These are phyloP conservation scores for Athelia psychrophila DNA, from an alignment of 1,284 basidiomycete genomes.

Conservation along the genomic window DNA sequence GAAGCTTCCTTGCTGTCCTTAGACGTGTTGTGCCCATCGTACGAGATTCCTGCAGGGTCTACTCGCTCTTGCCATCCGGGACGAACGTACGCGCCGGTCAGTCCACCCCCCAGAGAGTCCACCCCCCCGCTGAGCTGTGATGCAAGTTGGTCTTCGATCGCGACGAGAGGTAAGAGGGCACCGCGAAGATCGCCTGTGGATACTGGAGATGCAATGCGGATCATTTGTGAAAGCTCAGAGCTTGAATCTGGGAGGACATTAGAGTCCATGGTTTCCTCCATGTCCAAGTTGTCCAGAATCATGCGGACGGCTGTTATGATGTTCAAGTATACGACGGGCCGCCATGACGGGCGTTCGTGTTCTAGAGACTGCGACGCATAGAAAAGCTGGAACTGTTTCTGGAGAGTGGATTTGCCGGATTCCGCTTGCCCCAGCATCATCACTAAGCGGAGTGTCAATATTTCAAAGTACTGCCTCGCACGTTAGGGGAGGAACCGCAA, in stretches of 20 bases:
- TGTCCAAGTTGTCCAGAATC: conserved; percentile 71
- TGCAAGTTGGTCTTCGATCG: conserved; percentile 65
- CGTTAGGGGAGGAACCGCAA: conserved; percentile 4
- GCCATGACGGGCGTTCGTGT: conserved; percentile 68
- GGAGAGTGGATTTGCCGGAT: conserved; percentile 74
- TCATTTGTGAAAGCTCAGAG: conserved; percentile 24
- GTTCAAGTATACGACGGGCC: conserved; percentile 78
- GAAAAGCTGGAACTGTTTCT: conserved; percentile 79
- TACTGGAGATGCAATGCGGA: conserved; percentile 23
- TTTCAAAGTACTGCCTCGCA: too few species aligned
- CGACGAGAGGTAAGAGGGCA: conserved; percentile 59
- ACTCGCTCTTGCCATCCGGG: conserved; percentile 64
- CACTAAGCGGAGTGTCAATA: conserved; percentile 30
- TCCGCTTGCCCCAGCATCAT: conserved; percentile 77
- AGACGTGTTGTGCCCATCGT: conserved; percentile 19
- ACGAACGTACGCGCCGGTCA: conserved; percentile 61
- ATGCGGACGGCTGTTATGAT: conserved; percentile 74
- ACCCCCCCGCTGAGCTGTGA: conserved; percentile 65
- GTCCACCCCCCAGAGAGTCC: conserved; percentile 48
- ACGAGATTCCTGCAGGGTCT: conserved; percentile 33
- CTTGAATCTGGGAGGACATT: conserved; percentile 16
- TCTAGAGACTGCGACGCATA: conserved; percentile 71
- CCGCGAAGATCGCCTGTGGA: conserved; percentile 46
- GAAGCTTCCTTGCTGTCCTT: neutral
- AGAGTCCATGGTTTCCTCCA: conserved; percentile 40